Base-by-base conservation (phyloP, 2,329 filamentous ascomycete species). In the Neocucurbitaria cava region DNA sequence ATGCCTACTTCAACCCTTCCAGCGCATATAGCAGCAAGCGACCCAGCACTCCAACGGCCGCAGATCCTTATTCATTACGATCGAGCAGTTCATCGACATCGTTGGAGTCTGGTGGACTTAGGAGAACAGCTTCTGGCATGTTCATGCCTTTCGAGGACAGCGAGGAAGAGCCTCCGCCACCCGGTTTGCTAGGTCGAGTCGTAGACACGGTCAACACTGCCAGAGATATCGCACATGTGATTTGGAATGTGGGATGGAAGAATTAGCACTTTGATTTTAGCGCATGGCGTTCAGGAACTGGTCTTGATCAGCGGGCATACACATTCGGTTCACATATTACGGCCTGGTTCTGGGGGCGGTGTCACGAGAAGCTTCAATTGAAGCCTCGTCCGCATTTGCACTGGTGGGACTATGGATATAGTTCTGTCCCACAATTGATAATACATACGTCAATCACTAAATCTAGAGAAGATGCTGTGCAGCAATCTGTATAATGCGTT, bases 101-200 rank as follows among this genome's bases (percentile, higher is more conserved):
- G 10, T 62, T 62, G 7, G 59, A 67, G 41, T 62, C 65, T 3
- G 72, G 74, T 17, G 87, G 88, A 47, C 88, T 96, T 81, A 87
- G 89, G 58, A 84, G 92, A 63, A 96, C 91, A 18, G 82, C 87
- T 46, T 95, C 91, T 35, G 92, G 92, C 64, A 96, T 96, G 91
- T 89, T 96, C 67, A 93, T 96, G 89, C 91, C 92, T 7, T 89
- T 88, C 65, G 90, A 92, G 64, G 89, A 92, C 64, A 87, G 87
- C 56, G 90, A 92, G 61, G 80, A 83, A 47, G 82, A 85, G 76
- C 71, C 82, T 38, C 75, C 79, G 3, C 76, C 78, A 7, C 76
- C 82, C 46, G 89, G 89, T 42, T 82, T 96, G 50, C 85, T 96
- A 69, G 89, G 90, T 56, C 87, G 88, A 66, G 87, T 96, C 45